Base-by-base conservation (phyloP, 352 stramenopile species). In the Pythium dissimile region DNA sequence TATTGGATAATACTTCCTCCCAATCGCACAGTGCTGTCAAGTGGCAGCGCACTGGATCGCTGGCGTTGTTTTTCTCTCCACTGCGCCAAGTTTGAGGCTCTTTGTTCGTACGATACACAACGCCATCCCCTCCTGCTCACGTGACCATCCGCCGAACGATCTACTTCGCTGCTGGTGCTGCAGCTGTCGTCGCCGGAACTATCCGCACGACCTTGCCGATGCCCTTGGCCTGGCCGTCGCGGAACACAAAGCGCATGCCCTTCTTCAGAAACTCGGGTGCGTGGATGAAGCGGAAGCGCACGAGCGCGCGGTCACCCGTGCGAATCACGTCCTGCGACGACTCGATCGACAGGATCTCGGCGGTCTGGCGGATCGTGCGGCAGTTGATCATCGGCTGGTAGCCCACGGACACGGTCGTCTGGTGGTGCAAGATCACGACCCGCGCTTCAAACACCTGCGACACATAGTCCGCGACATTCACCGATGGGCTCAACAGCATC, bases 231-330 rank as follows among this genome's bases (percentile, higher is more conserved):
- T 97, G 88, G 3, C 97, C 97, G 70, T 99, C 97, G 46, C 97
- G 91, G 59, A 99, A 99, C 30, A 99, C 83, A 72, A 99, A 98
- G 55, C 85, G 83, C 83, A 95, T 98, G 44, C 97, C 97, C 23
- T 95, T 88, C 50, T 97, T 94, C 55, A 99, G 71, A 71, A 98
- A 99, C 73, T 99, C 97, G 5, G 90, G 79, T 28, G 84, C 82
- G 59, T 97, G 88, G 60, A 97, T 83, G 64, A 97, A 97, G 23
- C 76, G 77, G 64, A 97, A 98, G 13, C 83, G 79, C 37, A 97
- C 86, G 18, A 92, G 69, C 47, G 89, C 92, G 42, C 83, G 82
- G 60, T 97, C 88, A 8, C 93, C 93, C 45, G 92, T 98, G 7
- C 90, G 84, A 35, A 97, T 94, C 12, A 86, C 82, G 15, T 94